Percentiles rank a stretch among this genome's conserved stretches.
These are phyloP conservation scores for Ustilaginoidea virens DNA, from an alignment of 2,329 filamentous ascomycete genomes.

Conservation along the genomic window DNA sequence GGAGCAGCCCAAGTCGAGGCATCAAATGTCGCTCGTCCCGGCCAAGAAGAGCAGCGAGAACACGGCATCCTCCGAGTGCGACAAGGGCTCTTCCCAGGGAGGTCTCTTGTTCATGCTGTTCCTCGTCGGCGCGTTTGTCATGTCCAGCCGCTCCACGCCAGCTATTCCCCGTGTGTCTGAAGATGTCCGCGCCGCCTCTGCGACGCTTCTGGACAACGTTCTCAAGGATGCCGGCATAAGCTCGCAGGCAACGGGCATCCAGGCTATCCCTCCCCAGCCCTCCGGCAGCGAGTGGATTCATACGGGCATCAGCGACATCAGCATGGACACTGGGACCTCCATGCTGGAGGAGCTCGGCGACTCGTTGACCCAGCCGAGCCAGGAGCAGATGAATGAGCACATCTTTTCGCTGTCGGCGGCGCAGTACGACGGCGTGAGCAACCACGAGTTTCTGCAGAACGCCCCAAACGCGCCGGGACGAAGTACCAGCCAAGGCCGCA, in stretches of 20 bases:
- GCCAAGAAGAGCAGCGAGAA: constrained; percentile 34
- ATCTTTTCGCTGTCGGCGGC: constrained; percentile 73
- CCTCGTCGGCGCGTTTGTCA: constrained; percentile 88
- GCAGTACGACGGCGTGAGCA: constrained; percentile 67
- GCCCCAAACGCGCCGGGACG: constrained; percentile 32
- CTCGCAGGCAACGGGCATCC: constrained; percentile 24
- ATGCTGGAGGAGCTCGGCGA: constrained; percentile 53
- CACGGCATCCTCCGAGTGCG: constrained; percentile 27
- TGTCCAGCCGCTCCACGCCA: constrained; percentile 63
- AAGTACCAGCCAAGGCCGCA: constrained; percentile 46
- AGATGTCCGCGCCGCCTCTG: constrained; percentile 64
- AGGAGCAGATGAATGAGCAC: constrained; percentile 78
- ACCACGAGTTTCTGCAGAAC: constrained; percentile 52
- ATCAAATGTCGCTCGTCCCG: constrained; percentile 35
- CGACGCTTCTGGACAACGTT: constrained; percentile 63
- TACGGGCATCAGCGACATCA: constrained; percentile 28
- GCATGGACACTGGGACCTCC: constrained; percentile 32
- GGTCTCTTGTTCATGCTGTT: constrained; percentile 88
- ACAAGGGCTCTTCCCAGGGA: constrained; percentile 59
- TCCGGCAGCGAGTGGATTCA: constrained; percentile 33
- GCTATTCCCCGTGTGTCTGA: constrained; percentile 66
- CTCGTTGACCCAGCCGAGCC: constrained; percentile 56
- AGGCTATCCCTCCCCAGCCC: constrained; percentile 33
- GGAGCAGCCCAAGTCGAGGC: constrained; percentile 43
- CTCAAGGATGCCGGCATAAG: constrained; percentile 63